These are phyloP conservation scores for Aspergillus diversus DNA, from an alignment of 495 filamentous ascomycete genomes.

Conservation along the genomic window DNA sequence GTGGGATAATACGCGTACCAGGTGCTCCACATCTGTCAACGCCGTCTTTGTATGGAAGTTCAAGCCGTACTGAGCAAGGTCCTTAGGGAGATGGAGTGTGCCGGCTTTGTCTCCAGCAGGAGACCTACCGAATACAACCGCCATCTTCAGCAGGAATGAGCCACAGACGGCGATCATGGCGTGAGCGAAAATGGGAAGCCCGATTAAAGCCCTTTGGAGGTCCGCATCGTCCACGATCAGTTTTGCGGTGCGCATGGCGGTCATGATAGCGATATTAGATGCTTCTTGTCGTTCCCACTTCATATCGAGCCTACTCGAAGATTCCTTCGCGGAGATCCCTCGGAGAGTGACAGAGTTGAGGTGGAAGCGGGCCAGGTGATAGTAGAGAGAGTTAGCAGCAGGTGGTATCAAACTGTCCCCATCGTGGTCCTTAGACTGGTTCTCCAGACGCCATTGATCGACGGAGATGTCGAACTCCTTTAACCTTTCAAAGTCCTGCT, in stretches of 20 bases:
- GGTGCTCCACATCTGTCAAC: neutral
- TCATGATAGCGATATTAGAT: slow-evolving; percentile 41
- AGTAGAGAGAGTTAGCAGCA: slow-evolving; percentile 44
- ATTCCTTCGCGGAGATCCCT: slow-evolving; percentile 28
- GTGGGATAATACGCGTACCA: neutral
- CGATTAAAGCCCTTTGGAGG: slow-evolving; percentile 39
- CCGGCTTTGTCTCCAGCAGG: neutral
- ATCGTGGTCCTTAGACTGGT: slow-evolving; percentile 33
- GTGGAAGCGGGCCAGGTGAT: slow-evolving; percentile 48
- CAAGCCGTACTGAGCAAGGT: neutral
- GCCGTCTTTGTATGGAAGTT: slow-evolving; percentile 3
- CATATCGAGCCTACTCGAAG: neutral
- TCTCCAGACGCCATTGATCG: slow-evolving; percentile 42
- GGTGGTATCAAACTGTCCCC: slow-evolving; percentile 39
- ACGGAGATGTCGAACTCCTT: slow-evolving; percentile 38
- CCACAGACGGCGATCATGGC: slow-evolving; percentile 51
- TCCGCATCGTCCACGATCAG: slow-evolving; percentile 40
- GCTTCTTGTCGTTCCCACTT: slow-evolving; percentile 34
- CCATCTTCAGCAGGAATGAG: slow-evolving; percentile 42
- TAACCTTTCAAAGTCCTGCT: slow-evolving; percentile 35
- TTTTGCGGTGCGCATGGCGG: slow-evolving; percentile 39
- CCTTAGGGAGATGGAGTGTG: neutral
- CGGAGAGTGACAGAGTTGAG: slow-evolving; percentile 47
- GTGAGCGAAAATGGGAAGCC: slow-evolving; percentile 46
- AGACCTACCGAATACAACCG: slow-evolving; percentile 28